Conservation (phyloP, 805 yeast species). For the Cyberlindnera xishuangbannaensis region DNA sequence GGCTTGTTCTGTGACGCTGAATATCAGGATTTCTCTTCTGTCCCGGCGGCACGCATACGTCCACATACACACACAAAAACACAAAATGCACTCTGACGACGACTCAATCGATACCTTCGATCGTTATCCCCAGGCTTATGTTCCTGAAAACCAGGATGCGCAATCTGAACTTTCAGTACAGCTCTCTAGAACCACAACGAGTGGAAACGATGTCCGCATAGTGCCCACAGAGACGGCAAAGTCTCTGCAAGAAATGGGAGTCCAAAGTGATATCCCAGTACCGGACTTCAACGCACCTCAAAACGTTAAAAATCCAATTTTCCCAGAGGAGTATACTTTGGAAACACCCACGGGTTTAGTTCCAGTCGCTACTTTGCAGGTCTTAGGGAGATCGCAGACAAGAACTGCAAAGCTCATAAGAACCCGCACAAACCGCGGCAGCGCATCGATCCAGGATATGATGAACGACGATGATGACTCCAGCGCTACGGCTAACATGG, state of each 20-base stretch:
- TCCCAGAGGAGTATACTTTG: conserved; percentile 88
- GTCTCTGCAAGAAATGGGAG: conserved; percentile 59
- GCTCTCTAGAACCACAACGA: conserved; percentile 18
- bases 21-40: no score
- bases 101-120: conserved; percentile 22
- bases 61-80: no score
- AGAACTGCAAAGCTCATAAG: conserved; percentile 27
- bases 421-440: conserved; percentile 27
- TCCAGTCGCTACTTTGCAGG: conserved; percentile 65
- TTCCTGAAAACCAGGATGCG: conserved; percentile 40
- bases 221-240: conserved; percentile 68
- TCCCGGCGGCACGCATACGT: no score
- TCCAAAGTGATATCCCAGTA: conserved; percentile 46
- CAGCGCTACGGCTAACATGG: conserved; percentile 24
- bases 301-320: conserved; percentile 56
- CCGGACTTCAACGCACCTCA: conserved; percentile 55
- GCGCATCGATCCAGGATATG: neutral
- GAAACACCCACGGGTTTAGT: conserved; percentile 89
- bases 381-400: conserved; percentile 49
- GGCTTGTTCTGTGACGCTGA: no score
- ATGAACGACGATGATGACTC: conserved; percentile 24
- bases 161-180: conserved; percentile 35
- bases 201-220: conserved; percentile 31
- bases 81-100: conserved; percentile 14
- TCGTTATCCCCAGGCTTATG: conserved; percentile 33